Base-by-base conservation (phyloP, 345 rosid genomes). In the Citrus reticulata region DNA sequence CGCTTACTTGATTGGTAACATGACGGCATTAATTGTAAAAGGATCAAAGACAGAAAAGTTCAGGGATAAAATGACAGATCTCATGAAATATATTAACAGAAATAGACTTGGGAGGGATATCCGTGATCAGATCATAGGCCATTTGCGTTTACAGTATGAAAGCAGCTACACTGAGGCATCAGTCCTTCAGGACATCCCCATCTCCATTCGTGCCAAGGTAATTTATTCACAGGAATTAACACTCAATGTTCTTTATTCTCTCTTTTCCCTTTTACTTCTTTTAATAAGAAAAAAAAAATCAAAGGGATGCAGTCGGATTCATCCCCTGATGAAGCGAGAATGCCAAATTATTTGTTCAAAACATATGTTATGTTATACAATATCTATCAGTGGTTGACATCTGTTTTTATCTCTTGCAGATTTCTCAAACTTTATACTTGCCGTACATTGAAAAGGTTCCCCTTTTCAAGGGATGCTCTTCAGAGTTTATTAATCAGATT, bases 21-120 rank as follows among this genome's bases (percentile, higher is more conserved):
- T 94, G 92, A 96, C 99, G 40, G 99, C 99, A 10, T 84, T 96
- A 85, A 94, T 92, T 27, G 99, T 96, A 27, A 96, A 96, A 89
- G 99, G 99, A 75, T 96, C 99, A 54, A 96, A 96, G 84, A 96
- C 99, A 3, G 99, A 91, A 86, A 93, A 80, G 79, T 96, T 90
- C 63, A 92, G 99, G 84, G 99, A 96, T 76, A 96, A 93, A 84
- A 94, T 94, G 99, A 72, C 91, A 71, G 99, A 96, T 74, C 89
- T 91, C 55, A 86, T 83, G n/a, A 93, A 88, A 84, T 96, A 87
- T 72, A 90, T 96, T 95, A 94, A 94, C 81, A 92, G 98, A 66
- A 96, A 94, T 78, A 88, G 81, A 75, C 94, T 96, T 66, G 89
- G 86, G 17, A 91, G 84, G 79, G 89, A 91, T 9, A 84, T 96